A percentile compares a stretch with the other conserved stretches of the same genome.
phyloP scores from a whole-genome alignment of 2,329 filamentous ascomycete genomes.

The Tothia fuscella region DNA sequence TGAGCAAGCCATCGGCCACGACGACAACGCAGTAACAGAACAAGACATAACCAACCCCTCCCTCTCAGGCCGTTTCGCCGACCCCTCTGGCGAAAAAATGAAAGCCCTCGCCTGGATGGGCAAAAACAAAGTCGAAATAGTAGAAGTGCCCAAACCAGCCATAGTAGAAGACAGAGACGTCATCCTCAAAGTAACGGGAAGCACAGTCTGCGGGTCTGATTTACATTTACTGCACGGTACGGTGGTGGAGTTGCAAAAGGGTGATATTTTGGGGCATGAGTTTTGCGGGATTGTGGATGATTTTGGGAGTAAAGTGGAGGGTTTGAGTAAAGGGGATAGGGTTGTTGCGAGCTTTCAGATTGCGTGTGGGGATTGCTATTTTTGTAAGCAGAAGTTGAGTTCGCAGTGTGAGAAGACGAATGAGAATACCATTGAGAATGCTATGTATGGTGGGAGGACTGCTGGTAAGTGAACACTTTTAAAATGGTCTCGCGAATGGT shows the following conservation, averaged over 20 bases:
- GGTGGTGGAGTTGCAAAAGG: slow-evolving; percentile 38
- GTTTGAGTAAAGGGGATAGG: slow-evolving; percentile 35
- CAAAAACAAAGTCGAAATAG: slow-evolving; percentile 60
- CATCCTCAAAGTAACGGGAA: slow-evolving; percentile 64
- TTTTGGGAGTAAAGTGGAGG: slow-evolving; percentile 31
- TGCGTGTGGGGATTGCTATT: slow-evolving; percentile 57
- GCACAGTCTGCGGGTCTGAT: slow-evolving; percentile 50
- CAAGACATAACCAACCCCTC: slow-evolving; percentile 54
- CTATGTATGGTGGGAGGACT: slow-evolving; percentile 69
- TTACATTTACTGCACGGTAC: slow-evolving; percentile 43
- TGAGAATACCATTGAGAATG: slow-evolving; percentile 55
- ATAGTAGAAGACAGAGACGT: slow-evolving; percentile 65
- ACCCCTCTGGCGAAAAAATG: slow-evolving; percentile 51
- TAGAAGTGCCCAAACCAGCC: slow-evolving; percentile 57
- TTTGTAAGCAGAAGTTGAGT: slow-evolving; percentile 65
- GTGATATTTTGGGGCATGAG: slow-evolving; percentile 41
- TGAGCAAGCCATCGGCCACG: slow-evolving; percentile 59
- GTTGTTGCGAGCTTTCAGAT: slow-evolving; percentile 86
- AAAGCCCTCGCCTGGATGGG: slow-evolving; percentile 73
- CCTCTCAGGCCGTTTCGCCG: slow-evolving; percentile 38
- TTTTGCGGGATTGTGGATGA: slow-evolving; percentile 40
- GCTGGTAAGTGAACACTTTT: slow-evolving; percentile 45
- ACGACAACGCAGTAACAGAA: slow-evolving; percentile 48
- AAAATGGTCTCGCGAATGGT: no score
- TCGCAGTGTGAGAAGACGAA: slow-evolving; percentile 75